These are phyloP conservation scores for Xerocomus potaroensis DNA, from an alignment of 768 basidiomycete genomes.

Conservation along the genomic window DNA sequence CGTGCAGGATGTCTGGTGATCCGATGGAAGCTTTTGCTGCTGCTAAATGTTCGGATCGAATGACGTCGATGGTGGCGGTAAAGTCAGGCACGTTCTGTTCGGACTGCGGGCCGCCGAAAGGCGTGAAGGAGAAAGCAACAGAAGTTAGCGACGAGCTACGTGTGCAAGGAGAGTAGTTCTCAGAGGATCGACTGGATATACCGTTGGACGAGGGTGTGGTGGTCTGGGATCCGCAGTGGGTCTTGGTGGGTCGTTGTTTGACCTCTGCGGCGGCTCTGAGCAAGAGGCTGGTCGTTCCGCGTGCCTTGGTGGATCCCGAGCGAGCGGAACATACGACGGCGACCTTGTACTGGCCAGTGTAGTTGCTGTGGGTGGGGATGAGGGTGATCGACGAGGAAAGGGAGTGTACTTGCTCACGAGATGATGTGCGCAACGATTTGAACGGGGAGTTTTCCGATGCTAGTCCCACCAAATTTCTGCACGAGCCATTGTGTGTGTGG, in stretches of 20 bases:
- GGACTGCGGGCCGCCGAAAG: constrained; percentile 27
- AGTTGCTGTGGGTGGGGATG: constrained; percentile 43
- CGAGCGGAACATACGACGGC: constrained; percentile 96
- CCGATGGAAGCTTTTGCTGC: constrained; percentile 66
- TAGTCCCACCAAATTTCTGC: constrained; percentile 94
- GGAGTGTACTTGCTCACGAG: constrained; percentile 76
- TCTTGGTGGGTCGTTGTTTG: constrained; percentile 42
- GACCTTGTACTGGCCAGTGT: constrained; percentile 76
- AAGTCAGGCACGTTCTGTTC: constrained; percentile 47
- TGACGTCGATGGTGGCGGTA: constrained; percentile 76
- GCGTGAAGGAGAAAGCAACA: constrained; percentile 25
- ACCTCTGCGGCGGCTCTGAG: constrained; percentile 86
- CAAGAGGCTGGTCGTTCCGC: constrained; percentile 93
- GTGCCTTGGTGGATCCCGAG: constrained; percentile 89
- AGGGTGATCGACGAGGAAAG: background rate
- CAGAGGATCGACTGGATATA: constrained; percentile 37
- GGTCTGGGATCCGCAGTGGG: constrained; percentile 38
- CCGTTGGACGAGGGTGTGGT: constrained; percentile 47
- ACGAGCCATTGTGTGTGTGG: constrained; percentile 92
- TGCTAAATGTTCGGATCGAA: constrained; percentile 78
- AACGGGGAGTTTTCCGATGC: constrained; percentile 81
- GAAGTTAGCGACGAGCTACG: constrained; percentile 36
- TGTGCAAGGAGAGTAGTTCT: constrained; percentile 27
- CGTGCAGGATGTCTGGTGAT: constrained; percentile 58
- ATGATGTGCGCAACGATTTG: constrained; percentile 84